Evolutionary conservation across 2,329 filamentous ascomycete genomes (phyloP).

Genomic region (Rhynchosporium agropyri): DNA sequence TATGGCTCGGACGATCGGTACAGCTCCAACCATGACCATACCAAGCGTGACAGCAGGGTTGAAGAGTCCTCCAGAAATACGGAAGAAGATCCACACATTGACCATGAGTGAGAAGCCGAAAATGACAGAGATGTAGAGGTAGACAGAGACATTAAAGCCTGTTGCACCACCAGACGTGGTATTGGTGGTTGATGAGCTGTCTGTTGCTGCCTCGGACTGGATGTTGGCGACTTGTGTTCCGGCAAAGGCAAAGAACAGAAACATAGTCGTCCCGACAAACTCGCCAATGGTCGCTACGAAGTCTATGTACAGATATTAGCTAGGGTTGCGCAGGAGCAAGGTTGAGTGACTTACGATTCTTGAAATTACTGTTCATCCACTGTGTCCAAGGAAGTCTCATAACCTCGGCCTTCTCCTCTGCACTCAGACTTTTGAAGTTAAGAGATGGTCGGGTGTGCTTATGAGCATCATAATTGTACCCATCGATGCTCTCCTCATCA

Average conservation of each 20-base stretch:
- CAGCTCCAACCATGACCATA: slow-evolving; percentile 42
- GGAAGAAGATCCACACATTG: slow-evolving; percentile 59
- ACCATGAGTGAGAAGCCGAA: slow-evolving; percentile 49
- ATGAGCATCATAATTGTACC: slow-evolving; percentile 35
- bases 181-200: slow-evolving; percentile 26
- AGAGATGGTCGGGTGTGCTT: slow-evolving; percentile 30
- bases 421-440: slow-evolving; percentile 46
- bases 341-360: slow-evolving; percentile 44
- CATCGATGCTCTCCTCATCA: slow-evolving; percentile 35
- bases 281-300: slow-evolving; percentile 39
- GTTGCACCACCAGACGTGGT: slow-evolving; percentile 50
- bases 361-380: slow-evolving; percentile 52
- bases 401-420: slow-evolving; percentile 48
- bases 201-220: slow-evolving; percentile 37
- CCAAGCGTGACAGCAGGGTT: slow-evolving; percentile 51
- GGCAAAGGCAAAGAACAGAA: slow-evolving; percentile 43
- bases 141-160: slow-evolving; percentile 48
- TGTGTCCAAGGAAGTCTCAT: slow-evolving; percentile 49
- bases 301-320: slow-evolving; percentile 27
- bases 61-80: slow-evolving; percentile 55
- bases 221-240: slow-evolving; percentile 40
- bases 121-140: slow-evolving; percentile 42
- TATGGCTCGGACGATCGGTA: slow-evolving; percentile 41
- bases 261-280: slow-evolving; percentile 44
- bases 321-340: neutral